Evolutionary conservation across 139 green algal genomes (phyloP).

Genomic region (Chlorella sp.): DNA sequence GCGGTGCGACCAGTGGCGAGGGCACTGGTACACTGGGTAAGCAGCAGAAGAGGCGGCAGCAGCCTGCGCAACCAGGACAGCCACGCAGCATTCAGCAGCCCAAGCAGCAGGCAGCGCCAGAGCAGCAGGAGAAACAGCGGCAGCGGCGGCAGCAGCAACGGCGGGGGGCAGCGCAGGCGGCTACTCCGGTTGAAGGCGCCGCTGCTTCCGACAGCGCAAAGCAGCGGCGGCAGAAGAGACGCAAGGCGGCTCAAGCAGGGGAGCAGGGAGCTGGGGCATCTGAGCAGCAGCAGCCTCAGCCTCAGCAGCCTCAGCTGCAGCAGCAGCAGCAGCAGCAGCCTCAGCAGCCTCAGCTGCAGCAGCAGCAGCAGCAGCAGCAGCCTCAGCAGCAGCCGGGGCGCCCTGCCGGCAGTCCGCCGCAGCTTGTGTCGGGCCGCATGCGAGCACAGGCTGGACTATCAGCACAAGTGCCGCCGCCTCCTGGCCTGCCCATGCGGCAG

Average conservation of each 20-base stretch:
- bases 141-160: not conserved
- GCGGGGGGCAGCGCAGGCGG: not conserved
- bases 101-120: no score
- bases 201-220: not conserved
- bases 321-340: not conserved
- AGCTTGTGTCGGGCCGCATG: no score
- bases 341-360: not conserved
- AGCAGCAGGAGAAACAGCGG: not conserved
- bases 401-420: no score
- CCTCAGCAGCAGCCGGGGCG: not conserved
- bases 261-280: not conserved
- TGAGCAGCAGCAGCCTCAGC: not conserved
- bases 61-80: no score
- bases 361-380: not conserved
- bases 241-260: no score
- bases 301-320: not conserved
- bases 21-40: no score
- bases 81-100: no score
- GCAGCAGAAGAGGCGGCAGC: no score
- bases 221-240: not conserved
- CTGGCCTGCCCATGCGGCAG: no score
- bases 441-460: no score
- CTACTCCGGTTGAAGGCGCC: not conserved
- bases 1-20: no score
- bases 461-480: no score